Base-by-base conservation (phyloP, 2,329 filamentous ascomycete genomes). In the Paracorniculantispora psalliotae region DNA sequence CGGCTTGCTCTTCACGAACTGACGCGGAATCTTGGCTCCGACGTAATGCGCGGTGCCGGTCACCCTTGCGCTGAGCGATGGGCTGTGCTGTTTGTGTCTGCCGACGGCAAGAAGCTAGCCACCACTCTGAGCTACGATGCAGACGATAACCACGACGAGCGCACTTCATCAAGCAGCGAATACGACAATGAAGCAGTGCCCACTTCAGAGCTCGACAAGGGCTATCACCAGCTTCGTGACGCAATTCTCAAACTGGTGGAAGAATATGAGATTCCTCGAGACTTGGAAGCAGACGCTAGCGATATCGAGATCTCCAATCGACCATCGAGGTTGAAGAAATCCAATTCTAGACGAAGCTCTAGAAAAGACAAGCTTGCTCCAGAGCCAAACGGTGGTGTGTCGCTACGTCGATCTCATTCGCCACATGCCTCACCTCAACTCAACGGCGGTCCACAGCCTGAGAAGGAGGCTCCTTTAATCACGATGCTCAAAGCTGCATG, bases 11-110 rank as follows among this genome's bases (percentile, higher is more conserved):
- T 90, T 55, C 85, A 89, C 57, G 88, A 91, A 66, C 86, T 92
- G 85, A 80, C 77, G 7, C 83, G 88, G 49, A 79, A 80, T 6
- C 75, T 91, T 10, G 88, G 88, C 4, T 67, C 77, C 7, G 86
- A 91, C 15, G 81, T 78, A 13, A 78, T 87, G 19, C 84, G 86
- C 52, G 89, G 88, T 23, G 79, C 83, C 15, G 88, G 86, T 57
- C 89, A 94, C 66, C 91, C 91, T 9, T 93, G 90, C 62, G 87
- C 88, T 1, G 91, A 96, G 72, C 81, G 87, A 59, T 96, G 91
- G 91, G 83, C 89, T 4, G 87, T 94, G 7, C 76, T 96, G 9
- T 93, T 92, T 67, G 84, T 96, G 59, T 89, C 89, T 0, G 75
- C 84, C 1, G 86, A 92, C 70, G 90, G 90, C 33, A 86, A 84